Base-by-base conservation (phyloP, 2,329 filamentous ascomycete species). In the Raffaelea ambrosiae region DNA sequence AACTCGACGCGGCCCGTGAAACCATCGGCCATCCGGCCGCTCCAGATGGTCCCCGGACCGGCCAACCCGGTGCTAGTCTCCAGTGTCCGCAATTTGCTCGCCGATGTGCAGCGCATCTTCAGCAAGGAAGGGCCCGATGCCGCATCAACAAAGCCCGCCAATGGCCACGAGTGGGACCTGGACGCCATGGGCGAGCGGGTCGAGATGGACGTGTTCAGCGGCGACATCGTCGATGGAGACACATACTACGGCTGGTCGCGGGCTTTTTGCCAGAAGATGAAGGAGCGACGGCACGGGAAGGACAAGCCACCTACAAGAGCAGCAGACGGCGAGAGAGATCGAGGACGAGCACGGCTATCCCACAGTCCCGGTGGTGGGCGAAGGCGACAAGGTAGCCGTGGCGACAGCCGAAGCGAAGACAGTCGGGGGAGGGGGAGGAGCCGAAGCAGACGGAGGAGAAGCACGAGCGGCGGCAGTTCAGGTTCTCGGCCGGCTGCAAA, bases 191-290 rank as follows among this genome's bases (percentile, higher is more conserved):
- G 88, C 11, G 84, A 93, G 60, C 66, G 74, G 16, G 69, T 88
- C 46, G 67, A 81, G 18, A 62, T 78, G 3, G 81, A 88, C 55
- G 79, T 83, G 54, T 67, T 78, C n/a, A 84, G 78, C 0, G 82
- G 82, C 0, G 78, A 84, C 3, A 66, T 83, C 2, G 61, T 82
- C 7, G 72, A 74, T 7, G 83, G 82, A 1, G 82, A 87, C 53
- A 87, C 85, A 1, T 94, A 94, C 62, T 94, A 94, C 60, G 89
- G 88, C 51, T 95, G 89, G 89, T 91, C 88, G 5, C 76, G 78
- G 36, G 70, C 71, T 1, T 93, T 95, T 56, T 94, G 87, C 61
- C 73, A 87, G 55, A 86, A 84, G 59, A 93, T 93, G 84, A 88
- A 84, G 64, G 67, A 71, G 44, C 70, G 76, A 35, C 65, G 61